These are phyloP conservation scores for Phytopythium chamaehyphon DNA, from an alignment of 352 stramenopile genomes.

Conservation along the genomic window DNA sequence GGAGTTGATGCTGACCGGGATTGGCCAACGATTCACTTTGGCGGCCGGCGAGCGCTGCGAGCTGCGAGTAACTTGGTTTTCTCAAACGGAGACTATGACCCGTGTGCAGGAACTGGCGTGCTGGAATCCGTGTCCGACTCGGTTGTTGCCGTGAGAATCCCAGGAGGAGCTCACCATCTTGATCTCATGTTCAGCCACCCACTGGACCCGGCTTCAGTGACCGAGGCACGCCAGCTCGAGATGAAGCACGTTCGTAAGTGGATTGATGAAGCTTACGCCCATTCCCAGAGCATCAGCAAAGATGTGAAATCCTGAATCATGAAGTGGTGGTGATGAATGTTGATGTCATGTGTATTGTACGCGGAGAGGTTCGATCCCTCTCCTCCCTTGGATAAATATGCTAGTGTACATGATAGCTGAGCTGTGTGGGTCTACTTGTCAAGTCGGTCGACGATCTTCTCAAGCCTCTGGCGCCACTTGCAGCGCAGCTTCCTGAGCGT, in stretches of 20 bases:
- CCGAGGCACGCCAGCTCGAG: conserved; percentile 35
- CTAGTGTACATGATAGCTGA: neutral
- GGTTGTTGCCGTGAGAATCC: conserved; percentile 48
- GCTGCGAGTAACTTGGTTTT: conserved; percentile 88
- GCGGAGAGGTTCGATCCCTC: conserved; percentile 1
- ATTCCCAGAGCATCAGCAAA: neutral
- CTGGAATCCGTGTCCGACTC: conserved; percentile 34
- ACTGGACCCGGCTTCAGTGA: conserved; percentile 47
- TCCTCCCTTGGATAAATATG: conserved; percentile 4
- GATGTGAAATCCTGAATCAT: conserved; percentile 2
- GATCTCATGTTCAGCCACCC: conserved; percentile 80
- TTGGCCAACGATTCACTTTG: conserved; percentile 43
- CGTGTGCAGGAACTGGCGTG: conserved; percentile 78
- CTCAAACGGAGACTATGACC: conserved; percentile 86
- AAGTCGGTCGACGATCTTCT: conserved; percentile 58
- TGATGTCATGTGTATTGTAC: neutral
- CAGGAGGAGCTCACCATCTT: conserved; percentile 59
- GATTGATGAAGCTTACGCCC: conserved; percentile 33
- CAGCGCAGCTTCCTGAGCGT: conserved; percentile 27
- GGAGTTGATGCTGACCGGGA: conserved; percentile 28
- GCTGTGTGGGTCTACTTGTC: conserved; percentile 18
- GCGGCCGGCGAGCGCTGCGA: conserved; percentile 25
- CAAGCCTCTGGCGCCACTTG: conserved; percentile 44
- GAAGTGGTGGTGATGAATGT: neutral
- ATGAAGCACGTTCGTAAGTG: conserved; percentile 53